Evolutionary conservation across 2,329 filamentous ascomycete species (phyloP), one percentile per base, ranked within the genome.

Genomic region (Sporothrix globosa): DNA sequence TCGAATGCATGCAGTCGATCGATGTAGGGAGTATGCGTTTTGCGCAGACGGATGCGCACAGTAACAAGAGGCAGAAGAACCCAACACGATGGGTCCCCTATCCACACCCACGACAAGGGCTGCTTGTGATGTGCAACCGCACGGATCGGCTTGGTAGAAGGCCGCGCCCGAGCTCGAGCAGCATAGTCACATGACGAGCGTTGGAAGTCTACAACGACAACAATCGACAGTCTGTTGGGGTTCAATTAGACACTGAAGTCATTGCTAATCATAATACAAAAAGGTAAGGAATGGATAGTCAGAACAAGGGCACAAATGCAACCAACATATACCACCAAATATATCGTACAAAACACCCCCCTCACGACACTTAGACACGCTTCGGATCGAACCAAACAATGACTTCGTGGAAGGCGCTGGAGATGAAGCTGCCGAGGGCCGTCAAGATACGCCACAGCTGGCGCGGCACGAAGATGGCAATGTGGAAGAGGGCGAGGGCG

Each of bases 351-450:
- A 27, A 1, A 48, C 13, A 10, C 17, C 19, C 4, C 13, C 4
- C 24, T 1, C 21, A 4, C n/a, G 6, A 17, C 11, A 11, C 17
- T n/a, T 30, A 70, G 1, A 67, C 34, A 19, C 54, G 41, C 50
- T 72, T 73, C 10, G 72, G 72, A 34, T 73, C 41, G 17, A 73
- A 27, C 10, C 30, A 30, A 13, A 73, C 70, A 44, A 44, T 4
- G 7, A 70, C 10, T 48, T 73, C 72, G 48, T 60, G 46, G 19
- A 69, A 44, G 3, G 27, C 68, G 14, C 30, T 27, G 21, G 21
- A 46, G 13, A 70, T 6, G 10, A n/a, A 65, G 19, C 19, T 48
- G 53, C 68, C 65, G 1, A 70, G 1, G n/a, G 70, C 70, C 9
- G 19, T n/a, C 19, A 69, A 17, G n/a, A 70, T 63, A 11, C 39